Percentiles rank a stretch among this genome's conserved stretches.
These are phyloP conservation scores for Geotrichum candidum DNA, from an alignment of 1,139 yeast genomes.

Conservation along the genomic window DNA sequence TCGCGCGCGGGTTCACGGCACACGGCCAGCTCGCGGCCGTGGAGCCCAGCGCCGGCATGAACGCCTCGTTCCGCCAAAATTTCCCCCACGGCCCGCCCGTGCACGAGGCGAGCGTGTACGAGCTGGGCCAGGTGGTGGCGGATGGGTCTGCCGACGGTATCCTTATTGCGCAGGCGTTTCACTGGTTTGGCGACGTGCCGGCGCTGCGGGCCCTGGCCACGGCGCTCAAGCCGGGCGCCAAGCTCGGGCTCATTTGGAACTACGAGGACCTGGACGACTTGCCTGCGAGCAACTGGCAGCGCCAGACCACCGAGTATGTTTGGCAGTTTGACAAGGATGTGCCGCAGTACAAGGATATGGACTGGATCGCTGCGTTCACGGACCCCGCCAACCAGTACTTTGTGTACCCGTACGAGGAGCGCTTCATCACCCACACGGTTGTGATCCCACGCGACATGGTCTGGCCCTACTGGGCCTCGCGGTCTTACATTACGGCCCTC, in stretches of 20 bases:
- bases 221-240: slow-evolving; percentile 49
- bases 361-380: slow-evolving; percentile 45
- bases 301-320: slow-evolving; percentile 30
- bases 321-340: slow-evolving; percentile 39
- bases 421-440: slow-evolving; percentile 31
- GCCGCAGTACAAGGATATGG: slow-evolving; percentile 53
- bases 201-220: slow-evolving; percentile 49
- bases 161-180: slow-evolving; percentile 61
- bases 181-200: slow-evolving; percentile 55
- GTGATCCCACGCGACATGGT: slow-evolving; percentile 29
- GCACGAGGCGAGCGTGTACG: slow-evolving; percentile 6
- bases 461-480: slow-evolving; percentile 52
- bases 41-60: slow-evolving; percentile 61
- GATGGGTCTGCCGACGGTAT: slow-evolving; percentile 47
- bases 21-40: slow-evolving; percentile 40
- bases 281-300: slow-evolving; percentile 33
- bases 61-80: slow-evolving; percentile 42
- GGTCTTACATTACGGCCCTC: slow-evolving; percentile 52
- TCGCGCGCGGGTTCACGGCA: slow-evolving; percentile 18
- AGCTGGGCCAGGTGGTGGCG: not conserved
- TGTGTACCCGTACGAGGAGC: slow-evolving; percentile 36
- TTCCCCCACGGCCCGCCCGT: slow-evolving; percentile 46
- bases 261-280: slow-evolving; percentile 40
- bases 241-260: slow-evolving; percentile 58
- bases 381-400: slow-evolving; percentile 21